A percentile compares a stretch with the other conserved stretches of the same genome.
Evolutionary conservation across 2,329 filamentous ascomycete species (phyloP).

Genomic region (Cercospora sesami): DNA sequence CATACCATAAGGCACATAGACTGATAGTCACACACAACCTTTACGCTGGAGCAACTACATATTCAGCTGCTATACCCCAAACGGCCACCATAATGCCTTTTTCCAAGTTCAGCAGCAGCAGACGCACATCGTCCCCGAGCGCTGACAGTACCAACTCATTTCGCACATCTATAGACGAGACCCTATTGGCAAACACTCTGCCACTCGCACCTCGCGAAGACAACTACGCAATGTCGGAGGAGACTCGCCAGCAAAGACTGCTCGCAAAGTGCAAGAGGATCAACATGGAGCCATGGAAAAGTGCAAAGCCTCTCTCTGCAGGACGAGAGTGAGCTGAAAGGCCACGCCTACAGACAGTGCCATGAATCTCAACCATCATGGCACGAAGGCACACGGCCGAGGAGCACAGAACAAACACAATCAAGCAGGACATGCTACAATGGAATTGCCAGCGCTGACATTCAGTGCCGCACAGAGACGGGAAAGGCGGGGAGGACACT

Average conservation of each 20-base stretch:
- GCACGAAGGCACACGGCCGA: background rate
- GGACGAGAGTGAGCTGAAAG: slow-evolving; percentile 11
- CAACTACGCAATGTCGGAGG: slow-evolving; percentile 36
- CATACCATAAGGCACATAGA: slow-evolving; percentile 7
- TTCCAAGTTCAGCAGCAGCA: slow-evolving; percentile 30
- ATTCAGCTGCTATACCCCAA: slow-evolving; percentile 7
- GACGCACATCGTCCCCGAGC: slow-evolving; percentile 29
- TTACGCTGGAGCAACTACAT: slow-evolving; percentile 18
- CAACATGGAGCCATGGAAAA: slow-evolving; percentile 33
- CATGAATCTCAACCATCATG: background rate
- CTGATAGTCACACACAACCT: background rate
- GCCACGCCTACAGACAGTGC: background rate
- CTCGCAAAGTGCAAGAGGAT: slow-evolving; percentile 35
- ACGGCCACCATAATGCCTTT: slow-evolving; percentile 28
- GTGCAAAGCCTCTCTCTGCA: slow-evolving; percentile 28
- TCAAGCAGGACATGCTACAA: background rate
- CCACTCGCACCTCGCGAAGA: slow-evolving; percentile 38
- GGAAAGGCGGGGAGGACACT: background rate
- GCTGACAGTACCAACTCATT: slow-evolving; percentile 30
- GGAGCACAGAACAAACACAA: background rate
- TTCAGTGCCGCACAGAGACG: background rate
- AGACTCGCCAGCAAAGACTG: slow-evolving; percentile 30
- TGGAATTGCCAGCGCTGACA: background rate
- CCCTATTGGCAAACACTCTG: slow-evolving; percentile 30
- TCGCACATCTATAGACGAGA: slow-evolving; percentile 28